These are phyloP conservation scores for Luffa aegyptiaca DNA, from an alignment of 306 rosid species.

Conservation along the genomic window DNA sequence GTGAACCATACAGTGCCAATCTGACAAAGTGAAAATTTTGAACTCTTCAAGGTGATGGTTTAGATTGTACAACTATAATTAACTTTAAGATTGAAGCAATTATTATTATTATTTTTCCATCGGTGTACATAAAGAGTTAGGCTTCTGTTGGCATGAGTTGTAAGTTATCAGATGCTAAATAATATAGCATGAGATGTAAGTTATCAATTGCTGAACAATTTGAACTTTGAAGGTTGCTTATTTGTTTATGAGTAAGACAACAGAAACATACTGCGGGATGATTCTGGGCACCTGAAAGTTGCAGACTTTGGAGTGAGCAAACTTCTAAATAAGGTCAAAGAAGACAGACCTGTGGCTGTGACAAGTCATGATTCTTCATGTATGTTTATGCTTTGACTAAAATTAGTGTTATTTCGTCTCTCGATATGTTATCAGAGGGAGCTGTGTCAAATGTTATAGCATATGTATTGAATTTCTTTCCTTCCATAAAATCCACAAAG, in stretches of 20 bases:
- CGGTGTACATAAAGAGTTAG: not conserved
- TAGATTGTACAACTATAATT: not conserved
- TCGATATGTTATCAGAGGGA: not conserved
- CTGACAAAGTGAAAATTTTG: not conserved
- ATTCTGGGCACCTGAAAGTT: conserved; percentile 88
- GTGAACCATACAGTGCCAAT: not conserved
- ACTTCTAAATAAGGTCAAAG: conserved; percentile 50
- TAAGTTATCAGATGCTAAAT: not conserved
- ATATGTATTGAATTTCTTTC: not conserved
- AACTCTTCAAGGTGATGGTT: not conserved
- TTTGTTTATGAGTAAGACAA: conserved; percentile 34
- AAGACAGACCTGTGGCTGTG: conserved; percentile 71
- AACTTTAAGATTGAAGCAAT: not conserved
- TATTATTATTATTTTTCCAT: not conserved
- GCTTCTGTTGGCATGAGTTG: not conserved
- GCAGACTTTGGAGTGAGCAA: conserved; percentile 98
- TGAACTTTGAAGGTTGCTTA: conserved; percentile 31
- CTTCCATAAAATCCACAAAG: too few species aligned
- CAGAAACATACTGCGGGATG: conserved; percentile 98
- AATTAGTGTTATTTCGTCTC: not conserved
- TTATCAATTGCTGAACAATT: conserved; percentile 6
- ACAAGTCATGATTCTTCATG: conserved; percentile 74
- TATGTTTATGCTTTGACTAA: conserved; percentile 31
- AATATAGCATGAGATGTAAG: conserved; percentile 3
- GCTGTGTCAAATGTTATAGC: not conserved